Percentiles rank a stretch among this genome's conserved stretches.
Conservation (phyloP, 2,329 filamentous ascomycete genomes). For the Lasiodiplodia sp. region DNA sequence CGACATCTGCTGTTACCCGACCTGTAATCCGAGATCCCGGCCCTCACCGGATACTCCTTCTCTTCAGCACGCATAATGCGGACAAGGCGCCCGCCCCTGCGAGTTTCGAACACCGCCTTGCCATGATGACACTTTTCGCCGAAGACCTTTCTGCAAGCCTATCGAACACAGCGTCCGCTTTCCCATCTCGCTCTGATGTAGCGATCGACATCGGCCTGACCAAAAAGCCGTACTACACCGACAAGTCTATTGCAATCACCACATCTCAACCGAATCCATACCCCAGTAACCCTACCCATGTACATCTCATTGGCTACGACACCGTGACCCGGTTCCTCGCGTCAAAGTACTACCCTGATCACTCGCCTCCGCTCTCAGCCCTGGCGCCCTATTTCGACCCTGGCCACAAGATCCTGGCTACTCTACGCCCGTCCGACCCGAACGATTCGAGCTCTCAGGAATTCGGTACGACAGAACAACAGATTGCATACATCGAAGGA, state of each 20-base stretch:
- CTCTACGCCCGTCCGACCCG: constrained; percentile 59
- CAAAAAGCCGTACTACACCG: constrained; percentile 75
- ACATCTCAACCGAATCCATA: constrained; percentile 45
- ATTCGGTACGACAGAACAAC: constrained; percentile 65
- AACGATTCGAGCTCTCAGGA: constrained; percentile 56
- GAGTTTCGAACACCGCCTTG: constrained; percentile 70
- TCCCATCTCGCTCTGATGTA: constrained; percentile 34
- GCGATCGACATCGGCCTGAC: constrained; percentile 73
- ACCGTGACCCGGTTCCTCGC: constrained; percentile 76
- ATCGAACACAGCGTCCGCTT: constrained; percentile 14
- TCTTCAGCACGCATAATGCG: constrained; percentile 70
- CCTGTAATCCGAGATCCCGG: constrained; percentile 36
- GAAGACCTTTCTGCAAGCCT: constrained; percentile 54
- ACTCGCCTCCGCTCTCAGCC: constrained; percentile 57
- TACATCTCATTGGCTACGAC: constrained; percentile 78
- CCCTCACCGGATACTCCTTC: constrained; percentile 61
- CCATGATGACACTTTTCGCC: constrained; percentile 76
- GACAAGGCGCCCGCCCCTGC: constrained; percentile 73
- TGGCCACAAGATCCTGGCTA: constrained; percentile 68
- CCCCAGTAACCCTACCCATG: constrained; percentile 56
- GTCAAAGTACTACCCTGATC: constrained; percentile 71
- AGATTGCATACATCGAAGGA: constrained; percentile 61
- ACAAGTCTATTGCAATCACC: constrained; percentile 70
- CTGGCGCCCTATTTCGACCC: constrained; percentile 69
- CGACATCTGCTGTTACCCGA: constrained; percentile 57